Percentiles rank a stretch among this genome's conserved stretches.
phyloP scores from a whole-genome alignment of 2,329 filamentous ascomycete species.

The Diaporthe velutina region DNA sequence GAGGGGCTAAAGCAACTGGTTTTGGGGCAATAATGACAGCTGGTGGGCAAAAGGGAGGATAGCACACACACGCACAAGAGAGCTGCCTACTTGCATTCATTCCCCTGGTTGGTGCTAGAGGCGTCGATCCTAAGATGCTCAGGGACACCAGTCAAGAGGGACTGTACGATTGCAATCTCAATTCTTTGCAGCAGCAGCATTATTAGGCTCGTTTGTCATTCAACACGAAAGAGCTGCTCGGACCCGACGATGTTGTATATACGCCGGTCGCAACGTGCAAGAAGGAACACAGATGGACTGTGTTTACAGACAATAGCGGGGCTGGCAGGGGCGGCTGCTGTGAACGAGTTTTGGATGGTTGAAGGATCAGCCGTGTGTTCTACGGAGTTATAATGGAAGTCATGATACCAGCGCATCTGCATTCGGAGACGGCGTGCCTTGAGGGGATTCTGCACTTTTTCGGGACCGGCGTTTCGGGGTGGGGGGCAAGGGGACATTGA shows the following conservation, averaged over 20 bases:
- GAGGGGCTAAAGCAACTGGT: slow-evolving; percentile 31
- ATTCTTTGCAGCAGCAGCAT: slow-evolving; percentile 26
- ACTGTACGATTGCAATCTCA: slow-evolving; percentile 32
- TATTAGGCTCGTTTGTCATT: slow-evolving; percentile 23
- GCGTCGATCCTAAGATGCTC: slow-evolving; percentile 5
- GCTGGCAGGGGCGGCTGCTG: slow-evolving; percentile 19
- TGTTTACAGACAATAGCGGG: not conserved
- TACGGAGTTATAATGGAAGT: slow-evolving; percentile 33
- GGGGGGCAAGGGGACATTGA: not conserved
- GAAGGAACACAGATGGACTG: slow-evolving; percentile 9
- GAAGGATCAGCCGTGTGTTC: slow-evolving; percentile 7
- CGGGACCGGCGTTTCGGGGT: slow-evolving; percentile 14
- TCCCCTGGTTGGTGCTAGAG: slow-evolving; percentile 4
- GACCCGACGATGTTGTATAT: slow-evolving; percentile 29
- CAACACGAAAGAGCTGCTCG: slow-evolving; percentile 18
- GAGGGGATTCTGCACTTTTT: slow-evolving; percentile 24
- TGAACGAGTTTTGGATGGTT: slow-evolving; percentile 5
- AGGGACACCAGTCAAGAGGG: slow-evolving; percentile 4
- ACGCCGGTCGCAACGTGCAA: slow-evolving; percentile 20
- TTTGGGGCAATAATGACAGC: slow-evolving; percentile 32
- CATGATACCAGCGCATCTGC: slow-evolving; percentile 32
- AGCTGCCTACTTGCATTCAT: slow-evolving; percentile 17
- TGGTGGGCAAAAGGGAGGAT: not conserved
- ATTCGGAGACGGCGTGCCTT: slow-evolving; percentile 30
- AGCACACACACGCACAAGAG: slow-evolving; percentile 19